Evolutionary conservation across 2,329 filamentous ascomycete species (phyloP).

Genomic region (Penicillium sp.): DNA sequence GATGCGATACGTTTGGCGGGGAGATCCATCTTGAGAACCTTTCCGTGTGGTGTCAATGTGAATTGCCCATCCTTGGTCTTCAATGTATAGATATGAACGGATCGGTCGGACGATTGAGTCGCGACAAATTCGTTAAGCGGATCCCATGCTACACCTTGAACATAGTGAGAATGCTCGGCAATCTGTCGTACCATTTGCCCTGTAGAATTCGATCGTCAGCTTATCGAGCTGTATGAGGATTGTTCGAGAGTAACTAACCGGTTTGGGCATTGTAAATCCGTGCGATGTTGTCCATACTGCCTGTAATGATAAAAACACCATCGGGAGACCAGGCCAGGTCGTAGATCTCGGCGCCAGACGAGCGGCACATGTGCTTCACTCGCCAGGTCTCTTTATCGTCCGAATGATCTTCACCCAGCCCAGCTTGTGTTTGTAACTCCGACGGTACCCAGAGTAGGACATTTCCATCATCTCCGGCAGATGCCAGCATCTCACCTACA

Average conservation of each 20-base stretch:
- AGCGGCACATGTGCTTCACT: slow-evolving; percentile 96
- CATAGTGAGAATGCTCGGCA: slow-evolving; percentile 95
- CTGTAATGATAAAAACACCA: slow-evolving; percentile 91
- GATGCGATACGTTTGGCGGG: slow-evolving; percentile 86
- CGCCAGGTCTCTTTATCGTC: slow-evolving; percentile 98
- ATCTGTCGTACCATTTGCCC: slow-evolving; percentile 80
- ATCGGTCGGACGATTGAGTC: slow-evolving; percentile 95
- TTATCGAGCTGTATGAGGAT: not conserved
- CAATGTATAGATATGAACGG: slow-evolving; percentile 93
- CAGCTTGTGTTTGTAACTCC: slow-evolving; percentile 63
- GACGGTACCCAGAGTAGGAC: slow-evolving; percentile 94
- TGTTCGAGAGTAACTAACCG: slow-evolving; percentile 54
- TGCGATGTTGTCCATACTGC: slow-evolving; percentile 98
- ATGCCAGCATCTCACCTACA: slow-evolving; percentile 85
- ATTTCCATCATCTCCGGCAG: slow-evolving; percentile 95
- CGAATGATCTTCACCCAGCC: slow-evolving; percentile 76
- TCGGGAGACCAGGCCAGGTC: slow-evolving; percentile 99
- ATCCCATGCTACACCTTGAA: slow-evolving; percentile 98
- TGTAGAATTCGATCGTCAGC: slow-evolving; percentile 34
- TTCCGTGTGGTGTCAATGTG: slow-evolving; percentile 72
- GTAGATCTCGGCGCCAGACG: slow-evolving; percentile 93
- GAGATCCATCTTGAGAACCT: slow-evolving; percentile 89
- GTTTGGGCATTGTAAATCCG: slow-evolving; percentile 93
- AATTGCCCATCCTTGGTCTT: slow-evolving; percentile 97
- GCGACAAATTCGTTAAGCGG: slow-evolving; percentile 97